Evolutionary conservation across 2,329 filamentous ascomycete species (phyloP), one percentile per base, ranked within the genome.

Genomic region (Phaeosphaeria sp.): DNA sequence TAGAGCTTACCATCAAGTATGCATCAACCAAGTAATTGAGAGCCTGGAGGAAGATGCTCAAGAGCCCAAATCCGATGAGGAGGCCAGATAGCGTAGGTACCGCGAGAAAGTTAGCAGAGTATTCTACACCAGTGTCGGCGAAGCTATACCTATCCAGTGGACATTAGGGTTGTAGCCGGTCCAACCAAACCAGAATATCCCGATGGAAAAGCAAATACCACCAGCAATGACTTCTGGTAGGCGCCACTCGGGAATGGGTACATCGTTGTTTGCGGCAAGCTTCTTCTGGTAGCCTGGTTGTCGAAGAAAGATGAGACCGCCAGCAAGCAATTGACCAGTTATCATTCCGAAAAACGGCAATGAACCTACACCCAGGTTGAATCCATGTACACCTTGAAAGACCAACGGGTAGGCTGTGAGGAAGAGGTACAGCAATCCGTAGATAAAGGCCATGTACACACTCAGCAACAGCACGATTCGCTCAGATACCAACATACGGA

Each of bases 301-400:
- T 66, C 85, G 83, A 42, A 86, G 70, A 58, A 91, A 81, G 62
- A 94, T 89, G 39, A 83, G 80, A 3, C 80, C 60, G 27, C 89
- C 90, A 0, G 90, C 90, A 48, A 91, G 75, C 17, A 95, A 65
- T 72, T 92, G 86, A 43, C 92, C 92, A 9, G 82, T 72, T 52
- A 95, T 87, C 89, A 97, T 92, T 54, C 92, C 92, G 68, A 97
- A 91, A 77, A 93, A 96, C 3, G 92, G 88, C 2, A 97, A 83
- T 1, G 92, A 92, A 11, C 89, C 86, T 22, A 91, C 79, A 57
- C 93, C 93, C 1, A 83, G 72, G 42, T 81, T 86, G 80, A 95
- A 90, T 62, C 84, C 82, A 75, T 96, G 89, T 1, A 95, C 84
- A 3, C 77, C 72, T 59, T 89, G 83, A 79, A 95, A 96, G 43